Percentiles rank a stretch among this genome's conserved stretches.
Evolutionary conservation across 2,329 filamentous ascomycete species (phyloP).

Genomic region (Fusarium ramigenum): DNA sequence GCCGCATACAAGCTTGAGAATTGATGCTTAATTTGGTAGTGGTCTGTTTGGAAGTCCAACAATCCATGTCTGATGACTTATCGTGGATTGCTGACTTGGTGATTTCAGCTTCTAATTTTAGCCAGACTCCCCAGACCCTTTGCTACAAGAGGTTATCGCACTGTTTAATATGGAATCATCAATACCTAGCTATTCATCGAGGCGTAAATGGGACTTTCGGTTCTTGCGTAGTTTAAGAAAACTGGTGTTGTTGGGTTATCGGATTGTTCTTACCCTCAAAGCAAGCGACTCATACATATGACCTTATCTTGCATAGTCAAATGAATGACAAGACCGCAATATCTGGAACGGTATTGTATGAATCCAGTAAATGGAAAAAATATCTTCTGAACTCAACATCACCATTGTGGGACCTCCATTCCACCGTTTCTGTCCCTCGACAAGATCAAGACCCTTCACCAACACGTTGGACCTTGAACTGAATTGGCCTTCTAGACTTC

Average conservation of each 20-base stretch:
- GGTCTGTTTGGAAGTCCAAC: background rate
- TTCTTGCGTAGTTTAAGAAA: no score
- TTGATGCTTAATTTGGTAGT: background rate
- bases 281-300: no score
- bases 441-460: rapidly evolving
- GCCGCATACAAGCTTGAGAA: background rate
- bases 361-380: no score
- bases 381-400: no score
- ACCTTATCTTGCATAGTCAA: no score
- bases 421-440: rapidly evolving
- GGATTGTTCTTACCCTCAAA: no score
- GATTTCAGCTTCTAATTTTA: background rate
- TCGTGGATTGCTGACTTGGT: background rate
- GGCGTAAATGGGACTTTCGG: rapidly evolving
- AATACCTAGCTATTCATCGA: no score
- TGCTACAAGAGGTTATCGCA: rapidly evolving
- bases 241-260: no score
- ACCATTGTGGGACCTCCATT: rapidly evolving
- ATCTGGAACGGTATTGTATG: no score
- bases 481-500: background rate
- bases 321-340: no score
- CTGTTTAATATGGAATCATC: no score
- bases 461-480: background rate
- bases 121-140: background rate
- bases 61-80: background rate